phyloP scores from a whole-genome alignment of 140 eudicot species.

The Cichorium intybus region DNA sequence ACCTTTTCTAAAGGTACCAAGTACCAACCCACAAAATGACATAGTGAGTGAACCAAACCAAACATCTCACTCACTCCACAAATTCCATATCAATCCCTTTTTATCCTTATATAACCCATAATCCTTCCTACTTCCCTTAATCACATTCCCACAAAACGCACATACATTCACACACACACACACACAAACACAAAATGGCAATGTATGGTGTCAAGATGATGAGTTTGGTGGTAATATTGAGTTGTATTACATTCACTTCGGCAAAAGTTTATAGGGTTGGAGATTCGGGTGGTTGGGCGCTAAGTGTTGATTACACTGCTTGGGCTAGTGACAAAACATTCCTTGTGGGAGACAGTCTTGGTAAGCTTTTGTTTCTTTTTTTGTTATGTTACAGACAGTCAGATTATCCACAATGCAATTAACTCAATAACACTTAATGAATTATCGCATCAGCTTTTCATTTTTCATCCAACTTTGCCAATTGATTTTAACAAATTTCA shows the following conservation, averaged over 20 bases:
- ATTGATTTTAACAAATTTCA: too few relatives aligned
- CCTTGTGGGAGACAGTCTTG: slow-evolving; percentile 67
- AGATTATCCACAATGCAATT: too few relatives aligned
- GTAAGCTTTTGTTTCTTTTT: slow-evolving; percentile 27
- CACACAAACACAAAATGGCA: slow-evolving; percentile 26
- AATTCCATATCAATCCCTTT: slow-evolving; percentile 8
- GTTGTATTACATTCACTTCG: slow-evolving; percentile 17
- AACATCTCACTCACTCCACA: slow-evolving; percentile 24
- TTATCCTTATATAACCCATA: slow-evolving; percentile 15
- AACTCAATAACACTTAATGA: background rate
- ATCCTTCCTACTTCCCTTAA: slow-evolving; percentile 1
- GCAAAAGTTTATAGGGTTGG: slow-evolving; percentile 74
- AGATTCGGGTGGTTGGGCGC: slow-evolving; percentile 67
- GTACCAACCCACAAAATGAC: slow-evolving; percentile 8
- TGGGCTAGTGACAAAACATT: slow-evolving; percentile 70
- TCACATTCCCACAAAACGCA: slow-evolving; percentile 16
- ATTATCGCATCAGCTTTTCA: too few relatives aligned
- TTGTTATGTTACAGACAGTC: background rate
- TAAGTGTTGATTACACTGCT: slow-evolving; percentile 54
- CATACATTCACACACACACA: background rate
- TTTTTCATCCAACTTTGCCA: too few relatives aligned
- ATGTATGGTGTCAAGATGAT: slow-evolving; percentile 9
- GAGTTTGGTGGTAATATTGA: slow-evolving; percentile 23
- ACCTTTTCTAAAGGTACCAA: background rate
- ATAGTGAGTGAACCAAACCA: slow-evolving; percentile 30